Evolutionary conservation across 2,329 filamentous ascomycete genomes (phyloP).

Genomic region (Ploettnerulaceae sp.): DNA sequence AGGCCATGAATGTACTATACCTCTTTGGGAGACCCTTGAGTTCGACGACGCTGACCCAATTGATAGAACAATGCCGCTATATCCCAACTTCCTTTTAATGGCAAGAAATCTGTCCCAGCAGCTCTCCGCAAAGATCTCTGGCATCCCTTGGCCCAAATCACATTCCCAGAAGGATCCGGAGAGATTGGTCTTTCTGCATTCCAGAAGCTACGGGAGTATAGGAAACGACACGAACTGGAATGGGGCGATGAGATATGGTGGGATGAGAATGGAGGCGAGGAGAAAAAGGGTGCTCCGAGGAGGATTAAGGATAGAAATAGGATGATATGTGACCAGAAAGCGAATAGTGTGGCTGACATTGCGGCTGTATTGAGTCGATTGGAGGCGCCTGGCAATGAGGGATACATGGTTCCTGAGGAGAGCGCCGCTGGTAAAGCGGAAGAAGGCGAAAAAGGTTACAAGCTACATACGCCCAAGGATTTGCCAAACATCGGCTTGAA

Average conservation of each 20-base stretch:
- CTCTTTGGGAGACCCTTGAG: background rate
- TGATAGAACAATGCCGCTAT: constrained; percentile 43
- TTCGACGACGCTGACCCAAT: background rate
- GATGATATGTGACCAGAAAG: constrained; percentile 55
- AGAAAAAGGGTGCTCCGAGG: constrained; percentile 31
- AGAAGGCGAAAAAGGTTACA: constrained; percentile 5
- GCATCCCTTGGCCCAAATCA: constrained; percentile 55
- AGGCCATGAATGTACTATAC: constrained; percentile 33
- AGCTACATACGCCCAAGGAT: background rate
- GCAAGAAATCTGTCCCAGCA: constrained; percentile 60
- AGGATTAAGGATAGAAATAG: constrained; percentile 37
- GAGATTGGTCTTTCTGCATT: constrained; percentile 54
- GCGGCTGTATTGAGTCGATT: constrained; percentile 38
- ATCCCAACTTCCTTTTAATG: constrained; percentile 58
- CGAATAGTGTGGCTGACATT: constrained; percentile 59
- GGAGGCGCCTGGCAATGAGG: background rate
- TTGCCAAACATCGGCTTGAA: constrained; percentile 15
- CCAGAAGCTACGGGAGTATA: constrained; percentile 61
- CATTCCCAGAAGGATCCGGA: constrained; percentile 49
- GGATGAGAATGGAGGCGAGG: constrained; percentile 24
- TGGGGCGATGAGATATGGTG: constrained; percentile 47
- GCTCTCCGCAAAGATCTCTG: constrained; percentile 65
- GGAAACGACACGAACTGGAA: constrained; percentile 55
- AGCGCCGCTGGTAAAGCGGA: constrained; percentile 26
- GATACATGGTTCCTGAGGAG: background rate